Evolutionary conservation across 345 rosid genomes (phyloP), one percentile per base, ranked within the genome.

Genomic region (Cochlearia excelsa): DNA sequence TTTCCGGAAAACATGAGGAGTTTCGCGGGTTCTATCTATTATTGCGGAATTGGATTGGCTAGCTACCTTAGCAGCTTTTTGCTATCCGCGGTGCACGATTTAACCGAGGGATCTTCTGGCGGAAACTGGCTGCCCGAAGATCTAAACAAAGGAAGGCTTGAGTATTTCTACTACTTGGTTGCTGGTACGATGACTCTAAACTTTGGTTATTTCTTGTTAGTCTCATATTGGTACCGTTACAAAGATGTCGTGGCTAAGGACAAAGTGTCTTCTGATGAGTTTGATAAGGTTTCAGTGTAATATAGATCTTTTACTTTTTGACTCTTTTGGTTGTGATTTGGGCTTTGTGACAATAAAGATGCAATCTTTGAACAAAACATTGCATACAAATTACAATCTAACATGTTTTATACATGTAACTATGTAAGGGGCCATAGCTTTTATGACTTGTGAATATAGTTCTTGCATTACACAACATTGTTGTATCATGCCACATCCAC

Each of bases 1-100:
- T 70, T 71, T 63, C 79, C 79, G 7, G 79, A 75, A 61, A 75
- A 75, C 67, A 75, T 75, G 79, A 58, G 67, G 62, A 75, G 75
- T 46, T 56, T 71, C 9, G 75, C 75, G 0, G 79, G 79, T 9
- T 66, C 79, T 35, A 7, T 75, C 35, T 66, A 51, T 7, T 71
- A 57, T 7, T 70, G 75, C 3, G 72, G 75, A 10, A 39, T 75
- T 1, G 79, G 75, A 30, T 8, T 56, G 26, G 66, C 79, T 2
- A 70, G 73, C n/a, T 75, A 75, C 61, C 64, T 70, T 4, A 70
- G 75, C 49, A 67, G 51, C 51, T 66, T 75, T 9, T 35, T 70
- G 69, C 42, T 75, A 61, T 64, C 75, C 1, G 60, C 67, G 0
- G 75, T 75, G 34, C 75, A 71, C 31, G 55, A 50, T 30, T 44